Conservation (phyloP, 306 rosid genomes). For the Carpinus viminea region DNA sequence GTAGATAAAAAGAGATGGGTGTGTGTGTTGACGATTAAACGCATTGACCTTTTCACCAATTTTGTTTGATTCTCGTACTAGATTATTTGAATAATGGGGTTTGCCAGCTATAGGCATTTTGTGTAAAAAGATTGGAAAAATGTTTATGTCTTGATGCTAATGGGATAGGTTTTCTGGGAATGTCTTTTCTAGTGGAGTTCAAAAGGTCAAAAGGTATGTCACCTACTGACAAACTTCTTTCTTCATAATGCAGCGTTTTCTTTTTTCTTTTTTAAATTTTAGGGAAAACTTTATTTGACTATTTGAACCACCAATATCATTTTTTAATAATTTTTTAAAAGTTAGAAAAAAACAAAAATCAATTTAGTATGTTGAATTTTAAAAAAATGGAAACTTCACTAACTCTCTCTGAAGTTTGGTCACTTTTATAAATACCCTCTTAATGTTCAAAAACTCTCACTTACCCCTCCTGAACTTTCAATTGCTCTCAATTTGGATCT, state of each 20-base stretch:
- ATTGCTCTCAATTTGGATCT: too few species aligned
- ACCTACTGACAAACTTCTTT: conserved; percentile 27
- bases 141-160: conserved; percentile 11
- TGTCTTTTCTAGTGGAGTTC: conserved; percentile 37
- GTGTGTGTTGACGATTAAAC: conserved; percentile 23
- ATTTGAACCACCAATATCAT: too few species aligned
- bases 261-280: too few species aligned
- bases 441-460: too few species aligned
- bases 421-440: too few species aligned
- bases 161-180: conserved; percentile 21
- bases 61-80: conserved; percentile 40
- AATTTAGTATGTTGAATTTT: too few species aligned
- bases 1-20: conserved; percentile 23
- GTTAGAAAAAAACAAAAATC: too few species aligned
- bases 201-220: conserved; percentile 39
- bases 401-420: too few species aligned
- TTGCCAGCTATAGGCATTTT: conserved; percentile 47
- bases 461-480: too few species aligned
- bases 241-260: not conserved
- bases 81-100: conserved; percentile 28
- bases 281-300: too few species aligned
- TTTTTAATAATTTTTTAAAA: too few species aligned
- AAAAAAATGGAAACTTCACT: too few species aligned
- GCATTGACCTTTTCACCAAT: conserved; percentile 48
- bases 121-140: conserved; percentile 17